Evolutionary conservation across 495 filamentous ascomycete species (phyloP), one percentile per base, ranked within the genome.

Genomic region (Cercophora newfieldiana): DNA sequence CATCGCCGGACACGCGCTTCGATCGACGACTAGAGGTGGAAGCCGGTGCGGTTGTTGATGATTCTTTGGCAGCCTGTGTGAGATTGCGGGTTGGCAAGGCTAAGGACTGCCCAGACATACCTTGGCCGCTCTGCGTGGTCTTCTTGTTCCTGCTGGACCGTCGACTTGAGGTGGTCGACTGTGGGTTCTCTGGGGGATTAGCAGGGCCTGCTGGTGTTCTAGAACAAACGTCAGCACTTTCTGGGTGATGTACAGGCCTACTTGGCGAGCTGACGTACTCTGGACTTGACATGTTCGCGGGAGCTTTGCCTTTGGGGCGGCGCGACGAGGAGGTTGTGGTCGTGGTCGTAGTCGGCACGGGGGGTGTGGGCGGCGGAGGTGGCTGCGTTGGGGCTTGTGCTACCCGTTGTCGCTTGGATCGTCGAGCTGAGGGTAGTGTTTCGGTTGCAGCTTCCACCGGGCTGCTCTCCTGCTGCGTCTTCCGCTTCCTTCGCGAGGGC

Each of bases 261-360:
- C 37, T 18, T 25, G 10, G 47, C 4, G 25, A 25, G 47, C 21
- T 28, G 31, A 81, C 86, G 62, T 80, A 95, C 92, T 87, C 88
- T 75, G 90, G 86, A 82, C 89, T 91, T 79, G 93, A 93, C 93
- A 94, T 95, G 73, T 82, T 84, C 78, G 83, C 79, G 59, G 87
- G 74, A 74, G 83, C 80, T 79, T 90, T 88, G 74, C 85, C 80
- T 79, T 86, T 84, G 77, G 78, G 83, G 70, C 85, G 87, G 62
- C 88, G 87, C 64, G 85, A 69, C 66, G 77, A 63, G 65, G 80
- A 71, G 66, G 82, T 68, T 63, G 80, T 67, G 56, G 79, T 68
- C 64, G 80, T 67, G 56, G 79, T 64, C 54, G 69, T 61, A 53
- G 68, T 30, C 26, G 62, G 61, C 49, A 69, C 57, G 22, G 59